phyloP scores from a whole-genome alignment of 352 stramenopile genomes.

The Globisporangium cylindrosporum region DNA sequence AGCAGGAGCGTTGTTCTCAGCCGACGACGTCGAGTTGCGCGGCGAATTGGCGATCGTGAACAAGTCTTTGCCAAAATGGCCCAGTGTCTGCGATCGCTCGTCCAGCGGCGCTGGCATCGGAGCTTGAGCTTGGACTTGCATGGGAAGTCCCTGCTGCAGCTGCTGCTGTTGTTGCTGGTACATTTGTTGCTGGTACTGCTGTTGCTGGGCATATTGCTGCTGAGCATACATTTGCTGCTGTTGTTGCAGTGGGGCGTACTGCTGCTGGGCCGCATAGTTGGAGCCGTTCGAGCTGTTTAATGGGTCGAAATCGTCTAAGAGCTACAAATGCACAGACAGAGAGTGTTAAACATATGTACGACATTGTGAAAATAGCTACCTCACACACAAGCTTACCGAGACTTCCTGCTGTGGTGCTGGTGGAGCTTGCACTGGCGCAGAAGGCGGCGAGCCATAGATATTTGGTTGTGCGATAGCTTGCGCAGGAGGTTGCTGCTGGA shows the following conservation, averaged over 20 bases:
- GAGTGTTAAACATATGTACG: slow-evolving; percentile 3
- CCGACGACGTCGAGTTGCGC: slow-evolving; percentile 27
- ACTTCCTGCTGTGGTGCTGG: slow-evolving; percentile 37
- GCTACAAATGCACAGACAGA: slow-evolving; percentile 16
- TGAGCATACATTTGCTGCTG: slow-evolving; percentile 28
- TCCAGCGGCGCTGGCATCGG: slow-evolving; percentile 27
- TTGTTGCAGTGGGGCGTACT: slow-evolving; percentile 11
- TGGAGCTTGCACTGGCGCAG: slow-evolving; percentile 17
- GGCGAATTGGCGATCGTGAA: slow-evolving; percentile 86
- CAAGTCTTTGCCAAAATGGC: slow-evolving; percentile 82
- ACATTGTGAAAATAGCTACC: not conserved
- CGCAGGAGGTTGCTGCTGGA: slow-evolving; percentile 25
- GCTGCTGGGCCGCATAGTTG: slow-evolving; percentile 21
- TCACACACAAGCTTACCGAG: slow-evolving; percentile 36
- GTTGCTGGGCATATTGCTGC: slow-evolving; percentile 22
- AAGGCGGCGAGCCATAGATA: slow-evolving; percentile 26
- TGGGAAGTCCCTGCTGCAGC: slow-evolving; percentile 3
- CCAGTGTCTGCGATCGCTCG: slow-evolving; percentile 63
- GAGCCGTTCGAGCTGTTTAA: slow-evolving; percentile 28
- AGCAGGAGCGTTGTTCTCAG: not conserved
- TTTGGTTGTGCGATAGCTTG: slow-evolving; percentile 18
- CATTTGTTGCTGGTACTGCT: slow-evolving; percentile 24
- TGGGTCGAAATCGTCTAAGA: slow-evolving; percentile 54
- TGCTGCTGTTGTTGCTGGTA: slow-evolving; percentile 12
- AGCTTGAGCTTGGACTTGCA: not conserved